A percentile compares a stretch with the other conserved stretches of the same genome.
These are phyloP conservation scores for Talaromyces atroroseus DNA, from an alignment of 2,329 filamentous ascomycete species.

Conservation along the genomic window DNA sequence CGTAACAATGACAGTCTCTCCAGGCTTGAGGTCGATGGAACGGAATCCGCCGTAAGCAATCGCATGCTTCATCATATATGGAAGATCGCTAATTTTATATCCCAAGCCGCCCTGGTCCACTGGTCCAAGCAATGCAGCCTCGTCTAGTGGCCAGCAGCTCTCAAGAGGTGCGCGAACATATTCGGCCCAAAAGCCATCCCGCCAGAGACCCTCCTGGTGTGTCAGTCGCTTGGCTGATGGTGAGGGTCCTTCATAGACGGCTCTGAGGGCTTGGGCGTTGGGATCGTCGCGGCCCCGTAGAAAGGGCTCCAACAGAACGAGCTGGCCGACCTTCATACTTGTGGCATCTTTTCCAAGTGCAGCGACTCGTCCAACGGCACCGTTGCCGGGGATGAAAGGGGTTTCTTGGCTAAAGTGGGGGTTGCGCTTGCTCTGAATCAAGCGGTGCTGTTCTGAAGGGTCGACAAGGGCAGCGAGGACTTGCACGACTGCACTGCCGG, in stretches of 20 bases:
- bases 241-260: conserved; percentile 9
- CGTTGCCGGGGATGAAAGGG: conserved; percentile 22
- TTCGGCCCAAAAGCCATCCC: conserved; percentile 16
- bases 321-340: conserved; percentile 16
- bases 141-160: conserved; percentile 16
- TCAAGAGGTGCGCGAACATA: conserved; percentile 16
- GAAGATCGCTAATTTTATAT: conserved; percentile 13
- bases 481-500: conserved; percentile 17
- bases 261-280: conserved; percentile 14
- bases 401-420: conserved; percentile 13
- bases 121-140: conserved; percentile 5
- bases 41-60: conserved; percentile 17
- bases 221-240: conserved; percentile 11
- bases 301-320: conserved; percentile 17
- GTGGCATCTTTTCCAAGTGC: conserved; percentile 20
- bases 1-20: conserved; percentile 45
- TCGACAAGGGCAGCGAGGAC: conserved; percentile 11
- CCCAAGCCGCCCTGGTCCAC: conserved; percentile 15
- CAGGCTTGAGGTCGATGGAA: conserved; percentile 32
- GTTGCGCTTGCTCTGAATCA: conserved; percentile 9
- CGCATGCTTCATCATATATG: neutral
- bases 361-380: conserved; percentile 40
- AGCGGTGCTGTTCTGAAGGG: neutral
- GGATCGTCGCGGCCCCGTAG: conserved; percentile 16
- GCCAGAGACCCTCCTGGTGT: conserved; percentile 11